Percentiles rank a stretch among this genome's conserved stretches.
Evolutionary conservation across 2,329 filamentous ascomycete genomes (phyloP).

Genomic region (Nannizziopsis arthrosporioides): DNA sequence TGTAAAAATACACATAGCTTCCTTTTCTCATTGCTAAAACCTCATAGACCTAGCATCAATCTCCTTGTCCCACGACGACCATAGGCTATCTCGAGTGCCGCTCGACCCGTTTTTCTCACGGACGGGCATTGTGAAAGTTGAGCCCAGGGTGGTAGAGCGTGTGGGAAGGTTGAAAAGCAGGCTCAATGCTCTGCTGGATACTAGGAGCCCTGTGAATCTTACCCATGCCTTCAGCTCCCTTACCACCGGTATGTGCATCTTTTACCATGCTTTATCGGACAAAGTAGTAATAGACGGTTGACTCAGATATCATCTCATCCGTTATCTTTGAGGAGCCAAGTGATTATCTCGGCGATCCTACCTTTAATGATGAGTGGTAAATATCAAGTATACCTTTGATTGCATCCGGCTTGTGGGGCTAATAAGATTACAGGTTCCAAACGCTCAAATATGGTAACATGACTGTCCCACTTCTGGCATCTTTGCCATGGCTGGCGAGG

Average conservation of each 20-base stretch:
- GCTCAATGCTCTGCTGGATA: background rate
- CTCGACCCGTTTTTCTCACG: slow-evolving; percentile 4
- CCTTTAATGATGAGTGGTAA: slow-evolving; percentile 2
- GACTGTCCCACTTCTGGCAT: slow-evolving; percentile 2
- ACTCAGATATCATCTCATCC: slow-evolving; percentile 5
- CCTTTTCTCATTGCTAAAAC: background rate
- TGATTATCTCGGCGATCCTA: slow-evolving; percentile 2
- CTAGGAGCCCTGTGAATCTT: background rate
- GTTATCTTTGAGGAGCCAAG: slow-evolving; percentile 6
- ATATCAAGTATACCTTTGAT: too few relatives aligned
- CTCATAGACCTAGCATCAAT: background rate
- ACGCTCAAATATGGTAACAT: slow-evolving; percentile 4
- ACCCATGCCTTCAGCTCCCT: background rate
- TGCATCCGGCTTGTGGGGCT: background rate
- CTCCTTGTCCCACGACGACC: background rate
- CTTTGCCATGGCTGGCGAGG: slow-evolving; percentile 4
- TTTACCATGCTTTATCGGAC: too few relatives aligned
- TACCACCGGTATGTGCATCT: background rate
- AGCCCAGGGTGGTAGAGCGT: slow-evolving; percentile 3
- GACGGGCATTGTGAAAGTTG: slow-evolving; percentile 1
- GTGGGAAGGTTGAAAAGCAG: background rate
- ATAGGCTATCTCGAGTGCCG: background rate
- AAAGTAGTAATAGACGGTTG: background rate
- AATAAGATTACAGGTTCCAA: slow-evolving; percentile 1
- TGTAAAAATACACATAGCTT: background rate